phyloP scores from a whole-genome alignment of 495 filamentous ascomycete species.

The Niebla homalea region DNA sequence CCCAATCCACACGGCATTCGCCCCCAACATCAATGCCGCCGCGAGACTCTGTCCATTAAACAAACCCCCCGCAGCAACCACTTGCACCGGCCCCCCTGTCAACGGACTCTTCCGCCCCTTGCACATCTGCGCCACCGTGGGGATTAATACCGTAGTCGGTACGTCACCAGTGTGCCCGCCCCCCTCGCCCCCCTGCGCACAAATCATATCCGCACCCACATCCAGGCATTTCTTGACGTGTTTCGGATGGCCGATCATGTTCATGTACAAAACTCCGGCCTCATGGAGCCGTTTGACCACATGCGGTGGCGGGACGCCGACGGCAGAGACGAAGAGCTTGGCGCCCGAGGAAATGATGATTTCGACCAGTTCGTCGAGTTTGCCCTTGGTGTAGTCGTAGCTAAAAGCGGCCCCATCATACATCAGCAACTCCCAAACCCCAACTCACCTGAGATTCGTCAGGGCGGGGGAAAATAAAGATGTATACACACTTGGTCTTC shows the following conservation, averaged over 20 bases:
- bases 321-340: constrained; percentile 89
- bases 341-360: constrained; percentile 86
- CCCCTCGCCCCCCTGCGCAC: constrained; percentile 84
- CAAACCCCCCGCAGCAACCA: constrained; percentile 87
- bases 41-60: constrained; percentile 87
- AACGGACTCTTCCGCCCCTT: constrained; percentile 74
- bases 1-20: constrained; percentile 87
- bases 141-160: constrained; percentile 78
- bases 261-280: constrained; percentile 89
- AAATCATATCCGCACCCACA: constrained; percentile 80
- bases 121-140: constrained; percentile 72
- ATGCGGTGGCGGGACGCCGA: constrained; percentile 80
- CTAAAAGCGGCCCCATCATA: constrained; percentile 29
- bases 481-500: constrained; percentile 69
- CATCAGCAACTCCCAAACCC: constrained; percentile 3
- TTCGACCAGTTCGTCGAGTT: constrained; percentile 79
- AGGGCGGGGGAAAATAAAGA: not conserved
- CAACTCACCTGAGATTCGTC: constrained; percentile 3
- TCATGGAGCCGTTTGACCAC: constrained; percentile 84
- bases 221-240: constrained; percentile 90
- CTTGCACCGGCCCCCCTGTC: constrained; percentile 74
- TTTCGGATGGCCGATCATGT: constrained; percentile 99
- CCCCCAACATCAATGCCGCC: constrained; percentile 83
- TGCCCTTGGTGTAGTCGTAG: constrained; percentile 99
- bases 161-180: constrained; percentile 88